Percentiles rank a stretch among this genome's conserved stretches.
phyloP scores from a whole-genome alignment of 1,284 basidiomycete genomes.

The Marasmius fiardii region DNA sequence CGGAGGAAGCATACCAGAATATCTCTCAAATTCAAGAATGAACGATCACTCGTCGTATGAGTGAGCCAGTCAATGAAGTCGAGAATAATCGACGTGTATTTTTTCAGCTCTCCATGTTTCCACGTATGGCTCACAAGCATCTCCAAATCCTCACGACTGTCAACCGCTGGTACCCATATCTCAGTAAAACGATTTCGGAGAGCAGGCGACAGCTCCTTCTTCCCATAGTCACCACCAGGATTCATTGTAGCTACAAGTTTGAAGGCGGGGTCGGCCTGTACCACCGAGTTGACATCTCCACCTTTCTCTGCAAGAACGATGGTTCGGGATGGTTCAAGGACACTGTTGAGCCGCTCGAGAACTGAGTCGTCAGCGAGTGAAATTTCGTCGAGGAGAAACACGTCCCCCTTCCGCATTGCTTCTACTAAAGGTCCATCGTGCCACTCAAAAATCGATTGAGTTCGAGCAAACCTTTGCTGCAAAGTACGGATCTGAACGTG shows the following conservation, averaged over 20 bases:
- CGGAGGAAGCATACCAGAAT: slow-evolving; percentile 62
- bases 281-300: slow-evolving; percentile 61
- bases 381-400: slow-evolving; percentile 95
- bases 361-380: slow-evolving; percentile 99
- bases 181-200: slow-evolving; percentile 98
- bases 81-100: slow-evolving; percentile 67
- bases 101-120: slow-evolving; percentile 53
- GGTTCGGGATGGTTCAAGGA: slow-evolving; percentile 87
- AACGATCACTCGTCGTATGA: slow-evolving; percentile 58
- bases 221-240: slow-evolving; percentile 98
- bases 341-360: slow-evolving; percentile 95
- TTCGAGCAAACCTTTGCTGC: slow-evolving; percentile 41
- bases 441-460: slow-evolving; percentile 92
- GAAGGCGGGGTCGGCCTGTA: slow-evolving; percentile 71
- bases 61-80: slow-evolving; percentile 86
- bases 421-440: slow-evolving; percentile 92
- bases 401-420: slow-evolving; percentile 85
- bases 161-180: slow-evolving; percentile 95
- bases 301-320: slow-evolving; percentile 94
- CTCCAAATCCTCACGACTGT: slow-evolving; percentile 72
- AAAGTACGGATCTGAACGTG: slow-evolving; percentile 36
- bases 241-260: slow-evolving; percentile 99
- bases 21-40: slow-evolving; percentile 82
- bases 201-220: slow-evolving; percentile 97
- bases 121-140: slow-evolving; percentile 81